These are phyloP conservation scores for Penicillium vulpinum DNA, from an alignment of 2,329 filamentous ascomycete genomes.

Conservation along the genomic window DNA sequence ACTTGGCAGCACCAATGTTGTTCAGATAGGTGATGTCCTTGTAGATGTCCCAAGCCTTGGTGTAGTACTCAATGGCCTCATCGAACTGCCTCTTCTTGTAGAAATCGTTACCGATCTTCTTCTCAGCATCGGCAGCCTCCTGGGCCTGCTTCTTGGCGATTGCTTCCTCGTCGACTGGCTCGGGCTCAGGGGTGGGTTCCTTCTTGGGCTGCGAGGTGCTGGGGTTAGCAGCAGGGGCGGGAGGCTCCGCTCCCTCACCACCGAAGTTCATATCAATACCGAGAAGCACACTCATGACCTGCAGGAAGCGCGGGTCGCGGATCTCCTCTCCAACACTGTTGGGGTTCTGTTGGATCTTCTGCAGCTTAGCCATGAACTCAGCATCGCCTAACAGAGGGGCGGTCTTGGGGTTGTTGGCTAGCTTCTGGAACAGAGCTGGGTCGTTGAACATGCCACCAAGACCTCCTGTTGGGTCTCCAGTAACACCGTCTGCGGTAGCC, in stretches of 20 bases:
- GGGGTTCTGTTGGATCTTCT: constrained; percentile 78
- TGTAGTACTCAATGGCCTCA: constrained; percentile 89
- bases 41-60: constrained; percentile 87
- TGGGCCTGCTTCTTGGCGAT: constrained; percentile 85
- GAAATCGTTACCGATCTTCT: constrained; percentile 86
- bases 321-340: constrained; percentile 76
- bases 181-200: constrained; percentile 61
- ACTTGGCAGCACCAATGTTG: constrained; percentile 90
- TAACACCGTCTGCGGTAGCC: constrained; percentile 60
- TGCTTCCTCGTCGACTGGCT: constrained; percentile 78
- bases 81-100: constrained; percentile 99
- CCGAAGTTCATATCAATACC: constrained; percentile 86
- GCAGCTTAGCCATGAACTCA: constrained; percentile 86
- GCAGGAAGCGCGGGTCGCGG: constrained; percentile 85
- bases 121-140: constrained; percentile 89
- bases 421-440: constrained; percentile 83
- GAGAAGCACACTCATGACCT: constrained; percentile 89
- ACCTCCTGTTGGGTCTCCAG: constrained; percentile 68
- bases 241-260: constrained; percentile 50
- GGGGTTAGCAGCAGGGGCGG: constrained; percentile 71
- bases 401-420: constrained; percentile 93
- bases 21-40: constrained; percentile 98
- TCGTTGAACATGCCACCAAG: constrained; percentile 95
- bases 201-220: constrained; percentile 54
- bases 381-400: constrained; percentile 75